Conservation (phyloP, 306 rosid genomes). For the Sindora glabra region DNA sequence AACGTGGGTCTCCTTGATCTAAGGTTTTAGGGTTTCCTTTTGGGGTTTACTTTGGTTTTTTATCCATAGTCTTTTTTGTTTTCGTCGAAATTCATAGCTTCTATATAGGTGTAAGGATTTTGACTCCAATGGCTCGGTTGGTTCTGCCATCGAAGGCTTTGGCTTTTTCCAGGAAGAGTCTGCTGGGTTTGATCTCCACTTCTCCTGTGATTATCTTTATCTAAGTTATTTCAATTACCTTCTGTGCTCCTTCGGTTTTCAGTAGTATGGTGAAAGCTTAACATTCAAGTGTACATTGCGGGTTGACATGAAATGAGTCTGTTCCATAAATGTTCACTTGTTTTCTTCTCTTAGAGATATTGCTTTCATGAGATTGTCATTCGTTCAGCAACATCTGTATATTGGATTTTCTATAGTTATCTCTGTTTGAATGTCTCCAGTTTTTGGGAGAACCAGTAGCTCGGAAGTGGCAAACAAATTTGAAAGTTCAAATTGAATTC, state of each 20-base stretch:
- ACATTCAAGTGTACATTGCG: not conserved
- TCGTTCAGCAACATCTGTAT: not conserved
- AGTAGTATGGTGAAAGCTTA: not conserved
- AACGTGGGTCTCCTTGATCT: constrained; percentile 22
- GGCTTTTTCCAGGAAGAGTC: constrained; percentile 40
- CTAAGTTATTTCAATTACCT: not conserved
- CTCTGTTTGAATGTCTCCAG: too few species aligned
- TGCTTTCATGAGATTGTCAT: not conserved
- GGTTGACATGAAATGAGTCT: too few species aligned
- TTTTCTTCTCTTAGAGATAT: too few species aligned
- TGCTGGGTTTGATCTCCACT: constrained; percentile 44
- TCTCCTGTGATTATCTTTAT: constrained; percentile 41
- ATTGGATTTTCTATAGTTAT: too few species aligned
- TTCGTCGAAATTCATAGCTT: not conserved
- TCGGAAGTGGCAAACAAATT: too few species aligned
- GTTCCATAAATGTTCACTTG: too few species aligned
- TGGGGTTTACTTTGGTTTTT: constrained; percentile 16
- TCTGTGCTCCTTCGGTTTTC: not conserved
- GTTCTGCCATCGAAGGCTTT: constrained; percentile 39
- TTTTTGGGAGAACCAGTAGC: too few species aligned
- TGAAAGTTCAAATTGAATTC: too few species aligned
- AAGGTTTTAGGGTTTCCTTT: constrained; percentile 24
- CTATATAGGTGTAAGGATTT: constrained; percentile 7
- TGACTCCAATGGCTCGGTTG: constrained; percentile 46
- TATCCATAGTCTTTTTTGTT: constrained; percentile 10